Conservation (phyloP, 768 basidiomycete species). For the Russula foetens region DNA sequence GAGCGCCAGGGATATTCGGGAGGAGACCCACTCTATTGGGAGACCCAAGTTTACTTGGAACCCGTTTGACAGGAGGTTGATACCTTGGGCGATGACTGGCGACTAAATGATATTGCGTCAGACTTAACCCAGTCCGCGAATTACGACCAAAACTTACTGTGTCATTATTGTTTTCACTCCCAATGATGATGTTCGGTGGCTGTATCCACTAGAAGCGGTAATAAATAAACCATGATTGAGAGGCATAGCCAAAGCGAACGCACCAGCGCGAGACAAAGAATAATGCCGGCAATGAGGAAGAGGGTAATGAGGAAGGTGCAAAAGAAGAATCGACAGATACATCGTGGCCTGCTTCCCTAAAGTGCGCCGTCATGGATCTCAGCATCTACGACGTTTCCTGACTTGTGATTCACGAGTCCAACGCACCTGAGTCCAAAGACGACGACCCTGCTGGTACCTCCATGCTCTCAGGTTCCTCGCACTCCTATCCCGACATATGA, state of each 20-base stretch:
- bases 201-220: slow-evolving; percentile 53
- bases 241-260: slow-evolving; percentile 22
- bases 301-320: slow-evolving; percentile 62
- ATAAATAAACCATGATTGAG: slow-evolving; percentile 1
- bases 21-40: too few species aligned
- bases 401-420: background rate
- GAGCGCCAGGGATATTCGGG: too few species aligned
- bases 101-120: background rate
- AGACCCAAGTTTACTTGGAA: slow-evolving; percentile 16
- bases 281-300: slow-evolving; percentile 57
- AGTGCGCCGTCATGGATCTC: slow-evolving; percentile 34
- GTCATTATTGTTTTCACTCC: slow-evolving; percentile 30
- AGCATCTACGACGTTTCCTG: background rate
- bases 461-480: slow-evolving; percentile 10
- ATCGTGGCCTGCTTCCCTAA: slow-evolving; percentile 51
- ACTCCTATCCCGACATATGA: background rate
- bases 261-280: slow-evolving; percentile 62
- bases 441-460: slow-evolving; percentile 16
- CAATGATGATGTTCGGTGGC: slow-evolving; percentile 61
- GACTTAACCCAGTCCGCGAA: slow-evolving; percentile 25
- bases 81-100: background rate
- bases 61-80: slow-evolving; percentile 6
- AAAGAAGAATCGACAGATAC: slow-evolving; percentile 63
- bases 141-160: slow-evolving; percentile 30
- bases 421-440: slow-evolving; percentile 19